phyloP scores from a whole-genome alignment of 2,329 filamentous ascomycete species.

The Aspergillus fumigatiaffinis region DNA sequence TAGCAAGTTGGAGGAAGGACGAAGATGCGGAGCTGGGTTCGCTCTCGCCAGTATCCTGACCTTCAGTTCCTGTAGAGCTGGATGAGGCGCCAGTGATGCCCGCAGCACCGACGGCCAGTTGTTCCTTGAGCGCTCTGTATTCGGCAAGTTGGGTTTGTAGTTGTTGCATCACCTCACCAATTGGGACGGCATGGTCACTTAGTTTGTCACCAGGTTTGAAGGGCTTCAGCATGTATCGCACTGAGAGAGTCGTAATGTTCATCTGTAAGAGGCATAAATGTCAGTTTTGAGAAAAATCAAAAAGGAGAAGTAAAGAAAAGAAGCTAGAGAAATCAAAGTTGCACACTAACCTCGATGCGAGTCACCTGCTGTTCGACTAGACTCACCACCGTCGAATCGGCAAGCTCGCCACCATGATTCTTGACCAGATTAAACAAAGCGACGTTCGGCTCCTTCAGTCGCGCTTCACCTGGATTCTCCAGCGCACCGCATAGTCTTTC shows the following conservation, averaged over 20 bases:
- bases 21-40: conserved; percentile 24
- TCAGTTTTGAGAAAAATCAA: neutral
- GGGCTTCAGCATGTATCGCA: conserved; percentile 75
- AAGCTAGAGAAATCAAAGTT: neutral
- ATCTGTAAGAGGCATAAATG: conserved; percentile 51
- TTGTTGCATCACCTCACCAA: conserved; percentile 58
- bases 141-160: conserved; percentile 40
- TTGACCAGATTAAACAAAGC: conserved; percentile 74
- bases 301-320: neutral
- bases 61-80: conserved; percentile 10
- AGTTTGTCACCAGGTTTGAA: conserved; percentile 60
- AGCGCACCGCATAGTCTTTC: conserved; percentile 90
- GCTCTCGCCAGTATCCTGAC: conserved; percentile 16
- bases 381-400: conserved; percentile 80
- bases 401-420: conserved; percentile 73
- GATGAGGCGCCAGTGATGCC: conserved; percentile 18
- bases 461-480: conserved; percentile 63
- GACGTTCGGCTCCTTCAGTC: conserved; percentile 74
- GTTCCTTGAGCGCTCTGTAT: conserved; percentile 38
- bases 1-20: conserved; percentile 23
- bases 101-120: conserved; percentile 28
- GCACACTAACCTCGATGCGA: conserved; percentile 78
- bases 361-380: conserved; percentile 94
- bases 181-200: conserved; percentile 71
- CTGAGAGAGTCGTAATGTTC: conserved; percentile 71